Conservation (phyloP, 2,329 filamentous ascomycete genomes). For the Neonectria neomacrospora region DNA sequence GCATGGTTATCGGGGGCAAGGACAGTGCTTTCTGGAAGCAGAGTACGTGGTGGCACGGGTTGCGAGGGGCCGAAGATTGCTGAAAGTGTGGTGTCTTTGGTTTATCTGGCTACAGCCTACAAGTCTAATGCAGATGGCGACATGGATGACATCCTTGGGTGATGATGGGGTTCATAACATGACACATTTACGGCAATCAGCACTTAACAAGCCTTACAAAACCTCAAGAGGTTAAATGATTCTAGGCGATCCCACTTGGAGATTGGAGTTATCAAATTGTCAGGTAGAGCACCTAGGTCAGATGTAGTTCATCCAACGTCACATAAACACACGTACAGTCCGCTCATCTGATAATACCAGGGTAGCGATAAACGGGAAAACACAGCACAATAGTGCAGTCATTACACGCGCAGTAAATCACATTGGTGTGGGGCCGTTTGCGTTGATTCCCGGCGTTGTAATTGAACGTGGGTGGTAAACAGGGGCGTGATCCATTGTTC, state of each 20-base stretch:
- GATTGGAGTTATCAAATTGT: no score
- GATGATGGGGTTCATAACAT: no score
- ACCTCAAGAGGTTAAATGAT: no score
- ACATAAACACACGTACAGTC: background rate
- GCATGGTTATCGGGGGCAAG: constrained; percentile 34
- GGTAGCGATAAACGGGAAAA: no score
- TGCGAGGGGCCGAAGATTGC: constrained; percentile 14
- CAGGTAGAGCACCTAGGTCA: no score
- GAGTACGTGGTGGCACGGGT: constrained; percentile 37
- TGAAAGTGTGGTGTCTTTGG: background rate
- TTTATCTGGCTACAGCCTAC: background rate
- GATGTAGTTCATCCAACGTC: background rate
- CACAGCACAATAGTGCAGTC: background rate
- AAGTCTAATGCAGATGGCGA: background rate
- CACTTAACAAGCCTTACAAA: no score
- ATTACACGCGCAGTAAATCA: background rate
- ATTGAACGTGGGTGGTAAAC: no score
- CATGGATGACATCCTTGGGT: background rate
- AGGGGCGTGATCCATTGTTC: background rate
- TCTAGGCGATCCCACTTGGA: no score
- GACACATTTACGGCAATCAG: no score
- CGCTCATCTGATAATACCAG: background rate
- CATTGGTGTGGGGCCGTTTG: background rate
- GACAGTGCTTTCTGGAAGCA: constrained; percentile 35
- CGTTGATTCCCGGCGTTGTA: background rate